Base-by-base conservation (phyloP, 2,329 filamentous ascomycete species). In the Capronia coronata region DNA sequence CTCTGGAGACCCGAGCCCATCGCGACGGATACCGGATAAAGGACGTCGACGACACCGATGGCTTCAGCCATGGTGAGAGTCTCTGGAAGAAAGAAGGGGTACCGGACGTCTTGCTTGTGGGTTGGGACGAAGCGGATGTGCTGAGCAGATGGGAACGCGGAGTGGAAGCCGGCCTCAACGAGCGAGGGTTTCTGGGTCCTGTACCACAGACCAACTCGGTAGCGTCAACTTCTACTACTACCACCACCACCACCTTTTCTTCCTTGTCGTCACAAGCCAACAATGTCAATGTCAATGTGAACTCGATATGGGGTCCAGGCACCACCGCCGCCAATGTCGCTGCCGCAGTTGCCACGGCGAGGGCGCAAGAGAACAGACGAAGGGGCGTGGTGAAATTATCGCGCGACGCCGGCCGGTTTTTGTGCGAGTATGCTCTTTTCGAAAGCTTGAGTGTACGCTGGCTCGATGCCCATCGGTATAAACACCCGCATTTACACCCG, bases 341-440 rank as follows among this genome's bases (percentile, higher is more conserved):
- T 8, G 42, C 19, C 8, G 35, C 43, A 2, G 32, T 48, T n/a
- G 30, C 50, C 16, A 13, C 42, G 16, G 37, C 27, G 8, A 40
- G 41, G 23, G 43, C 46, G 29, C 43, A 53, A 19, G 48, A 52
- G 25, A 60, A 22, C 14, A 9, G 45, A 13, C 44, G 41, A 37
- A 61, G 55, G 1, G 56, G 62, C 10, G 70, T 74, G 52, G 59
- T 75, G 6, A 74, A 79, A 25, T 70, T 85, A 32, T 87, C 83
- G 0, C 75, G 81, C 37, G 82, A 90, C 57, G 80, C 86, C 0
- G 86, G 86, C 2, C 76, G 76, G 16, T 90, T 84, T 64, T 71
- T 89, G 13, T 90, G 86, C 67, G 86, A 90, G 63, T 90, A 86
- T 62, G 87, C 85, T 58, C 87, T 84, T 65, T 88, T 81, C 66